A percentile compares a stretch with the other conserved stretches of the same genome.
phyloP scores from a whole-genome alignment of 2,329 filamentous ascomycete genomes.

The Cryphonectria carpinicola region DNA sequence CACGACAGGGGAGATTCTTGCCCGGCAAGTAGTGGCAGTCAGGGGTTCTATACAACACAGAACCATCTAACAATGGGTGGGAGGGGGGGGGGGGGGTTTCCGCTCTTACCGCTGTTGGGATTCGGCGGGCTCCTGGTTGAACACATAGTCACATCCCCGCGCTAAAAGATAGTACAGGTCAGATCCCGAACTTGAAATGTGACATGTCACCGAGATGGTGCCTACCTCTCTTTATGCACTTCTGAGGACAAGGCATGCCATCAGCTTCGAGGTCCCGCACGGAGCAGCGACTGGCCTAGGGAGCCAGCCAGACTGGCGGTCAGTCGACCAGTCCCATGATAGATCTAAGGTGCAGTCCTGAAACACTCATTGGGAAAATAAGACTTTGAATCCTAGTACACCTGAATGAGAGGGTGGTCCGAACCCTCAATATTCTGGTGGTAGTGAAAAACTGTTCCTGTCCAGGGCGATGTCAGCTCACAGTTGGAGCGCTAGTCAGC shows the following conservation, averaged over 20 bases:
- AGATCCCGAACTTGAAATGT: neutral
- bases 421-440: no score
- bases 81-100: no score
- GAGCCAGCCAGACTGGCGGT: neutral
- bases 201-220: neutral
- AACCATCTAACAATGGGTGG: neutral
- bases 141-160: no score
- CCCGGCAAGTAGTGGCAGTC: neutral
- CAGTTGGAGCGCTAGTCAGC: no score
- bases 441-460: no score
- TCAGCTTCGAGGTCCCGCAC: no score
- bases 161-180: neutral
- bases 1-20: neutral
- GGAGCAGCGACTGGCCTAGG: no score
- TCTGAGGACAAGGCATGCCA: neutral
- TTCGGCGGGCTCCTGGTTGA: no score
- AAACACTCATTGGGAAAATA: neutral
- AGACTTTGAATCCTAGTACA: no score
- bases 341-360: neutral
- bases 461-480: no score
- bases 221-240: neutral
- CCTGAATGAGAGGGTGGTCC: no score
- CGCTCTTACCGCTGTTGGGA: no score
- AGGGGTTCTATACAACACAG: neutral
- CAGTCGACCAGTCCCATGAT: neutral